Conservation (phyloP, 2,329 filamentous ascomycete genomes). For the Aspergillus niger region DNA sequence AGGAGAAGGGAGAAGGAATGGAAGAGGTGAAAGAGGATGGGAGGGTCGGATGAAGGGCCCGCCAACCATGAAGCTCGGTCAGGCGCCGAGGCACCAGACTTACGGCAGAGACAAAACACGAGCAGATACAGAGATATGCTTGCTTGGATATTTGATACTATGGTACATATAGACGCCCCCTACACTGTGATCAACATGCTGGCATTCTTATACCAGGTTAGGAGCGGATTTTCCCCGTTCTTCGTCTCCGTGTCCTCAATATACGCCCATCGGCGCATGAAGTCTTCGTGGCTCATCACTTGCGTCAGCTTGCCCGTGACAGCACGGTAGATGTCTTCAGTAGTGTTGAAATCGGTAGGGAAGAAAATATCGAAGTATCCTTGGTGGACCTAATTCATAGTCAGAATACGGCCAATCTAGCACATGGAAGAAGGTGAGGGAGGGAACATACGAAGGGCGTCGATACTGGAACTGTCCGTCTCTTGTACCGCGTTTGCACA, state of each 20-base stretch:
- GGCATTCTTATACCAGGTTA: constrained; percentile 94
- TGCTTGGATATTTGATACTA: constrained; percentile 3
- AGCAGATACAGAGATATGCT: background rate
- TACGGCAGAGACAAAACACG: background rate
- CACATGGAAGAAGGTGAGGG: background rate
- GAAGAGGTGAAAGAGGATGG: background rate
- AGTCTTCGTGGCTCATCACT: constrained; percentile 84
- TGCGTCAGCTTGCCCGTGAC: constrained; percentile 89
- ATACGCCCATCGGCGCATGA: constrained; percentile 85
- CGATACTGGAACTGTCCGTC: constrained; percentile 82
- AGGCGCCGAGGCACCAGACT: background rate
- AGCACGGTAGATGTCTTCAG: constrained; percentile 88
- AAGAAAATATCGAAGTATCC: constrained; percentile 99
- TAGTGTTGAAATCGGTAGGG: constrained; percentile 88
- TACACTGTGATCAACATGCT: constrained; percentile 86
- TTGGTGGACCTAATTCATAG: constrained; percentile 73
- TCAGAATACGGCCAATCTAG: constrained; percentile 6
- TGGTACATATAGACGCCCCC: constrained; percentile 6
- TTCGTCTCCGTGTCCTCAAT: constrained; percentile 84
- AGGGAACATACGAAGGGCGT: constrained; percentile 77
- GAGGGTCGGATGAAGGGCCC: background rate
- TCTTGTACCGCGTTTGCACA: constrained; percentile 89
- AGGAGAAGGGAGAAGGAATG: background rate
- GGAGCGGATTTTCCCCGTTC: constrained; percentile 88
- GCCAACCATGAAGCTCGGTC: background rate